Base-by-base conservation (phyloP, 1,284 basidiomycete genomes). In the Mycena citricolor region DNA sequence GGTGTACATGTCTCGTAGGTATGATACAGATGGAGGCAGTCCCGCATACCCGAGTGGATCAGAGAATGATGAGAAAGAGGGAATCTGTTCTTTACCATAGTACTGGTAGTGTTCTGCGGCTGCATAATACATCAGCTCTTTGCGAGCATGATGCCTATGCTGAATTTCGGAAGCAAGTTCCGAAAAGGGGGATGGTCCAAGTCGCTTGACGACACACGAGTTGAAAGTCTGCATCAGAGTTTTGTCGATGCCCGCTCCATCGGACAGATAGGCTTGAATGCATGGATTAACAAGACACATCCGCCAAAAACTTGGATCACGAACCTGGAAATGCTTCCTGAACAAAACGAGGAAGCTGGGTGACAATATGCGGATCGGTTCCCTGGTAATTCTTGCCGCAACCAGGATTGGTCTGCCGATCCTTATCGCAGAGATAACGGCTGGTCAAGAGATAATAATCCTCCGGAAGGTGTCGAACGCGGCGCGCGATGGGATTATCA, bases 291-390 rank as follows among this genome's bases (percentile, higher is more conserved):
- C n/a, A n/a, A n/a, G n/a, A n/a, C n/a, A n/a, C n/a, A n/a, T n/a
- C n/a, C n/a, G n/a, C n/a, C n/a, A n/a, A n/a, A n/a, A n/a, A n/a
- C n/a, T n/a, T n/a, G n/a, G n/a, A n/a, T n/a, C n/a, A n/a, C n/a
- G n/a, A 32, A 54, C 52, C 49, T 5, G 52, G 52, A 22, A 54
- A 54, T 7, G 44, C 40, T 19, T 28, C 45, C 29, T 51, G 49
- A n/a, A 54, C 32, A 28, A 32, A 38, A 3, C 42, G 28, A 23
- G 49, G 52, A 11, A 51, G 38, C 29, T 54, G 52, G 6, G 22
- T 32, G 14, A 51, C 21, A n/a, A 51, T 54, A 14, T 37, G 32
- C 1, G 49, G 44, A 36, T 48, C 42, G 1, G 36, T 51, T 2
- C 44, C 52, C 28, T 45, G 49, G 22, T 14, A 54, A n/a, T 19